phyloP scores from a whole-genome alignment of 192 early-diverging fungal species.

The Lobosporangium transversale region DNA sequence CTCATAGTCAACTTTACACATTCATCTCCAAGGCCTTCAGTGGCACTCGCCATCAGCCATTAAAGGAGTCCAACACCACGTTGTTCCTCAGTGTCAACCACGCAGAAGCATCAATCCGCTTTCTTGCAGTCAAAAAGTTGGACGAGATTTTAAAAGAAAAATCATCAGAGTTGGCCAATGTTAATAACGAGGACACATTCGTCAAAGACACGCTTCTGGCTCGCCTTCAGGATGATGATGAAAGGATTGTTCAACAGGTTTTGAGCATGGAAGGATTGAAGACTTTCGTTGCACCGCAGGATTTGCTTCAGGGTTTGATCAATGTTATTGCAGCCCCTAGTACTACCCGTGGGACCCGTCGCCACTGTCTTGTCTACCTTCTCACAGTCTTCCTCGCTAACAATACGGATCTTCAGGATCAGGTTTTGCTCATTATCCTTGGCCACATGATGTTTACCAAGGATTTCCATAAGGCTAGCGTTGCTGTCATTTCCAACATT shows the following conservation, averaged over 20 bases:
- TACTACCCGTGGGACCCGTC: slow-evolving; percentile 15
- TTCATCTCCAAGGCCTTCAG: slow-evolving; percentile 65
- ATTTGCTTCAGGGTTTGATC: slow-evolving; percentile 41
- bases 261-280: slow-evolving; percentile 46
- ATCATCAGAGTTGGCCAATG: slow-evolving; percentile 39
- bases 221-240: slow-evolving; percentile 62
- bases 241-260: slow-evolving; percentile 56
- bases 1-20: slow-evolving; percentile 58
- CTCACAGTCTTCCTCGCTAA: slow-evolving; percentile 46
- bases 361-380: slow-evolving; percentile 41
- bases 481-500: slow-evolving; percentile 40
- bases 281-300: slow-evolving; percentile 23
- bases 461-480: slow-evolving; percentile 38
- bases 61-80: slow-evolving; percentile 79
- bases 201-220: slow-evolving; percentile 59
- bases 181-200: slow-evolving; percentile 48
- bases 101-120: slow-evolving; percentile 71
- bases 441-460: slow-evolving; percentile 50
- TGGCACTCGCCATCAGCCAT: slow-evolving; percentile 65
- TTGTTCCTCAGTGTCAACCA: slow-evolving; percentile 85
- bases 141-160: slow-evolving; percentile 61
- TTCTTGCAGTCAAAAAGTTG: slow-evolving; percentile 76
- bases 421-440: slow-evolving; percentile 52
- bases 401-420: slow-evolving; percentile 36
- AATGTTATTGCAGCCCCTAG: slow-evolving; percentile 24